Base-by-base conservation (phyloP, 2,329 filamentous ascomycete species). In the Aspergillus amoenus region DNA sequence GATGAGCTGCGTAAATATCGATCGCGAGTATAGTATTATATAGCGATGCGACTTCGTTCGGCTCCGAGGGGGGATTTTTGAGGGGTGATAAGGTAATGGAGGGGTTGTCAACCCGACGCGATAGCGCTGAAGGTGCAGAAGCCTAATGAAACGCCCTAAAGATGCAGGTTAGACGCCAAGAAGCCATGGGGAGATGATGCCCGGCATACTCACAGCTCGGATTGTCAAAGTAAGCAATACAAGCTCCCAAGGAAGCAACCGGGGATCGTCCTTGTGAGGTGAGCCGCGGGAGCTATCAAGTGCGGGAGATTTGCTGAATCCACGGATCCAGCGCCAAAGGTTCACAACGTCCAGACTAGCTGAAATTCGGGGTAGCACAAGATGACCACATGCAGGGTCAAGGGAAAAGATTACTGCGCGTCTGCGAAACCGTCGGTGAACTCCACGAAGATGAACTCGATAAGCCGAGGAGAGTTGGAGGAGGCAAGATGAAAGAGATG, bases 231-330 rank as follows among this genome's bases (percentile, higher is more conserved):
- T 24, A 51, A 27, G 52, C 55, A 49, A 50, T 17, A 42, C 18
- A 45, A 46, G 21, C 18, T 49, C 55, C 22, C 30, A 30, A 45
- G 51, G 51, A 55, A 52, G 56, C 30, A 57, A 62, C 63, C 59
- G 56, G 39, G 55, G 55, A 57, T 57, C 55, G 50, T 40, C 50
- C 34, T 37, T 41, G 57, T 46, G 63, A 66, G 64, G 58, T 61
- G 66, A 70, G 67, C 67, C 66, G 66, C 53, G 58, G 59, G 60
- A 66, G 68, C 67, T 66, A 66, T 70, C 67, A 68, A 68, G 54
- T 64, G 67, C 69, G 69, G 69, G 68, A 70, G 69, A 71, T 69
- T 66, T 56, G 57, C 67, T 67, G 62, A 56, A 68, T 66, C 69
- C 69, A 70, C 68, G 69, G 69, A 62, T 70, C 66, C 58, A 63